phyloP scores from a whole-genome alignment of 78 protist species.

The Pigoraptor vietnamica region DNA sequence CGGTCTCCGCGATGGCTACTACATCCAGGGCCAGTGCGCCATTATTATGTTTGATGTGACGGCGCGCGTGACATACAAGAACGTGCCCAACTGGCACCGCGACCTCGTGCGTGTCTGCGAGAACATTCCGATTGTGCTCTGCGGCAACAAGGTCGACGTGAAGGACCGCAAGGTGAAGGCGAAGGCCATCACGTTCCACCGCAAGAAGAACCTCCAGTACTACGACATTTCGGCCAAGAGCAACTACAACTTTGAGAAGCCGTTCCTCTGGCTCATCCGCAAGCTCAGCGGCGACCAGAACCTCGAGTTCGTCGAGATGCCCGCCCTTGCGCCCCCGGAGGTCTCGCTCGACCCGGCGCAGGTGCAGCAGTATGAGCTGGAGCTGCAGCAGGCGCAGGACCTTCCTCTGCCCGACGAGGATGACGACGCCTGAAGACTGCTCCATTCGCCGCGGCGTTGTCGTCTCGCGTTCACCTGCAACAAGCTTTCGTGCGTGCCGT shows the following conservation, averaged over 20 bases:
- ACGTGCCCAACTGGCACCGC: constrained; percentile 96
- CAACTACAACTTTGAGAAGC: constrained; percentile 99
- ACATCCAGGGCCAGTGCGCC: constrained; percentile 84
- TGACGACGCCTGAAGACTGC: constrained; percentile 25
- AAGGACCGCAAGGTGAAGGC: constrained; percentile 92
- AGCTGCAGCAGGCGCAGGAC: constrained; percentile 56
- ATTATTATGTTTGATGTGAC: constrained; percentile 99
- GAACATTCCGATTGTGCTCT: constrained; percentile 95
- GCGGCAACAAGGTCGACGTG: constrained; percentile 99
- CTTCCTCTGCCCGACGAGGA: constrained; percentile 74
- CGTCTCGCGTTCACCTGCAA: too few species aligned
- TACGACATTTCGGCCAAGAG: constrained; percentile 97
- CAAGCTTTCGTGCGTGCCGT: too few species aligned
- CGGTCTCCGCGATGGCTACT: constrained; percentile 98
- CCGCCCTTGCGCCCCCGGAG: constrained; percentile 69
- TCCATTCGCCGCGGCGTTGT: too few species aligned
- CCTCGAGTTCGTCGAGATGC: constrained; percentile 67
- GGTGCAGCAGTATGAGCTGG: constrained; percentile 55
- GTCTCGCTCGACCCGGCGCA: constrained; percentile 41
- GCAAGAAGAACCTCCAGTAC: constrained; percentile 95
- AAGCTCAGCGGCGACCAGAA: constrained; percentile 79
- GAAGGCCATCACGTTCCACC: constrained; percentile 95
- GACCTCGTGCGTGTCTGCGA: constrained; percentile 96
- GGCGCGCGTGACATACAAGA: constrained; percentile 93
- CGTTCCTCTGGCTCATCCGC: constrained; percentile 95